phyloP scores from a whole-genome alignment of 176 grass and related monocot genomes.

The Triticum dicoccoides region DNA sequence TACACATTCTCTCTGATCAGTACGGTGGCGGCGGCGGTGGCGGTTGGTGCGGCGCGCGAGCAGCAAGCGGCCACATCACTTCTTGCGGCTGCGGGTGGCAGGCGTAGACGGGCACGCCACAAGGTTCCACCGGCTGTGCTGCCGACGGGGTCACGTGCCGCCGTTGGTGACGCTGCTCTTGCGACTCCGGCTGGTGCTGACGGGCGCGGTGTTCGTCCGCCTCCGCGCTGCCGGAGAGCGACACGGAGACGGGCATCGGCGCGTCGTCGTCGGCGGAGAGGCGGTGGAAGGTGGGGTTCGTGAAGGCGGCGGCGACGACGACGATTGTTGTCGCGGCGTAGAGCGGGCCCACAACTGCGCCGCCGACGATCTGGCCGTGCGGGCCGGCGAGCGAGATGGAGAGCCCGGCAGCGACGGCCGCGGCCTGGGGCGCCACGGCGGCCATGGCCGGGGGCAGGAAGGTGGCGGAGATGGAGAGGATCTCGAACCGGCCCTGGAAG shows the following conservation, averaged over 20 bases:
- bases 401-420: constrained; percentile 31
- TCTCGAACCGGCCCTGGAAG: constrained; percentile 77
- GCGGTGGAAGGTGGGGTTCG: constrained; percentile 88
- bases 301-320: constrained; percentile 74
- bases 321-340: constrained; percentile 67
- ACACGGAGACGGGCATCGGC: constrained; percentile 50
- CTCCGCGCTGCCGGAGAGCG: constrained; percentile 46
- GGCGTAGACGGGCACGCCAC: constrained; percentile 55
- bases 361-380: constrained; percentile 91
- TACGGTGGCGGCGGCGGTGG: constrained; percentile 49
- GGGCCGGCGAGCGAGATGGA: constrained; percentile 87
- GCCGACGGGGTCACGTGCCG: constrained; percentile 22
- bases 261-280: constrained; percentile 68
- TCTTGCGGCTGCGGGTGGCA: constrained; percentile 57
- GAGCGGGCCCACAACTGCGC: constrained; percentile 64
- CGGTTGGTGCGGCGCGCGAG: constrained; percentile 50
- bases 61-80: constrained; percentile 59
- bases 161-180: constrained; percentile 15
- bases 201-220: constrained; percentile 39
- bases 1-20: constrained; percentile 30
- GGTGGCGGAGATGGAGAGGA: constrained; percentile 87
- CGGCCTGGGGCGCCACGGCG: constrained; percentile 42
- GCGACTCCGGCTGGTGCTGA: constrained; percentile 19
- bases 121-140: constrained; percentile 32
- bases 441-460: constrained; percentile 65